Base-by-base conservation (phyloP, 768 basidiomycete genomes). In the Amanita subjunquillea region DNA sequence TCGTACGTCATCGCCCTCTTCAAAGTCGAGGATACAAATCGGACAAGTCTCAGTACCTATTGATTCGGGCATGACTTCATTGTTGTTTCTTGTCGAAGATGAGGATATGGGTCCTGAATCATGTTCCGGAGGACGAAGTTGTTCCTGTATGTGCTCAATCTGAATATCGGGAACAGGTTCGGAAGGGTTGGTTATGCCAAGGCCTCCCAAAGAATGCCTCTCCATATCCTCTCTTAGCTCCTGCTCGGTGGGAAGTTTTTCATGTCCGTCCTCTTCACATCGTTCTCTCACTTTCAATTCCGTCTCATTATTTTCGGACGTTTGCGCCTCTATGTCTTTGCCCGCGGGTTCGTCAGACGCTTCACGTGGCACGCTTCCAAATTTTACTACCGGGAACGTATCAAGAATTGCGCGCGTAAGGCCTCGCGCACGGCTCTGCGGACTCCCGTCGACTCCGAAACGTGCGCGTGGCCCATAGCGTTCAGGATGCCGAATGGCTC, bases 341-440 rank as follows among this genome's bases (percentile, higher is more conserved):
- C 48, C 53, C 3, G 37, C 38, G 8, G 49, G 9, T 27, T 46
- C 32, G 10, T 32, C 44, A 29, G 41, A 49, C 29, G 46, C 36
- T 27, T 47, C 48, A 27, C 51, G 61, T 3, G 56, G 40, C 43
- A 48, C 58, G 32, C 54, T 60, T 23, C 82, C 80, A 59, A 93
- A 98, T 65, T 92, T 91, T 68, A 95, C 84, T 56, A 96, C 70
- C 3, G 94, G 93, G 70, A 98, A 98, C 3, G 93, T 96, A 59
- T 98, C 94, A 51, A 98, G 72, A 53, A 98, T 93, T 17, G 95
- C 95, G 17, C 90, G 82, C 1, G 90, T 87, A 48, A 98, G 74
- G 6, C 93, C 93, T n/a, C 79, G 72, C 0, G 91, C 86, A 3
- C 90, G 80, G 47, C 81, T 84, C 61, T 85, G 85, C 6, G 61